Base-by-base conservation (phyloP, 345 rosid genomes). In the Rhizophora apiculata region DNA sequence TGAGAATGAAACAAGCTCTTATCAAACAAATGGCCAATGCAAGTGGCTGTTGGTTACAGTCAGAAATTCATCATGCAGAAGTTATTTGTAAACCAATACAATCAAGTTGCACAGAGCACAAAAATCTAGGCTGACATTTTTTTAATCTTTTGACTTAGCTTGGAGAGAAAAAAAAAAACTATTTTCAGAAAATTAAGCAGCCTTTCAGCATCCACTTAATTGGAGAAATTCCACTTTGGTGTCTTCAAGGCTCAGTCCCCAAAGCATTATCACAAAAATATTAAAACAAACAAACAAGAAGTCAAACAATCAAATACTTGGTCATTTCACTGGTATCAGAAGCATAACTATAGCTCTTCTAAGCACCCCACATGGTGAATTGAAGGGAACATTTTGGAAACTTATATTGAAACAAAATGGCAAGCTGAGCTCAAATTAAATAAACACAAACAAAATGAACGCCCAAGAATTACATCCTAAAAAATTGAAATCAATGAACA, bases 241-340 rank as follows among this genome's bases (percentile, higher is more conserved):
- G 19, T 43, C 19, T 43, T 43, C 49, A 43, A 43, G 49, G 49
- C 19, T 13, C 49, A 43, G 16, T 15, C 49, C 49, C 49, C 49
- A 43, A 43, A 43, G 3, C 15, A 43, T 43, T 3, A 43, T 43
- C 49, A 43, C 19, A 13, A 43, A 13, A 43, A 43, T 43, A 43
- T 43, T 43, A 43, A 43, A 43, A 43, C 49, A 43, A 43, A 43
- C 18, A 43, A 43, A 43, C 15, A 43, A 43, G 1, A 15, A 43
- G 49, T 43, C 19, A 43, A 13, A 43, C 18, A 43, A 13, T 19
- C 16, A 1, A 43, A 11, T 43, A 43, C 49, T 43, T 43, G 19
- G 18, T 43, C 19, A 3, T 13, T 43, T 89, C 66, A 96, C 98
- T 56, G 92, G 49, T 43, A 19, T 13, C 49, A 13, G 49, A 31